Evolutionary conservation across 371 early-diverging fungal genomes (phyloP), one percentile per base, ranked within the genome.

Genomic region (Blastocladiella emersonii): DNA sequence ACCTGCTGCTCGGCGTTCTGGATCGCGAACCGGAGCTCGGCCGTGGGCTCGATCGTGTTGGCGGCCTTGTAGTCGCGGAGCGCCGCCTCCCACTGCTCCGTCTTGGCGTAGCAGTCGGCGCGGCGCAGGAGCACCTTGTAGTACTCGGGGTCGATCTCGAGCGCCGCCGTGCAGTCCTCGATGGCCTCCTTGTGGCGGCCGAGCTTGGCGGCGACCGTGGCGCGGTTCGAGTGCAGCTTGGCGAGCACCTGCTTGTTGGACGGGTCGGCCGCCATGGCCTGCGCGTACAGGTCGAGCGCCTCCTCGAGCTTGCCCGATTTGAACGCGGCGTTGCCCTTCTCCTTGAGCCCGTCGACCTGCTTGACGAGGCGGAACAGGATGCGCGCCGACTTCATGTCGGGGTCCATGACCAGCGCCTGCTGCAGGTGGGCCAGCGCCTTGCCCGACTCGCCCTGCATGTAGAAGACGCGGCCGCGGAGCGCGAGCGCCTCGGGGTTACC

Each of bases 31-130:
- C 78, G 77, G 62, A 89, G 78, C 65, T 88, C 88, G 64, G 90
- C 86, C 41, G 74, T 70, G 44, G 83, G 78, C 63, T 89, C 86
- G 30, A 83, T 64, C 55, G 82, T 78, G 35, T 78, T 66, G 21
- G 85, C 80, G 17, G 74, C 66, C 43, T 77, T 80, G 70, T 88
- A 87, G 69, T 90, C 91, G 36, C 84, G 77, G 0, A 87, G 78
- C 0, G 91, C 89, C 48, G 90, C 89, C 64, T 88, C 87, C 63
- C 83, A 90, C 63, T 80, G 72, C 63, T 90, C 87, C 21, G 80
- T 70, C 73, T 90, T 90, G 71, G 80, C 78, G 63, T 81, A 78
- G 59, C 85, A 78, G 62, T 86, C 87, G 0, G 92, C 91, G 65
- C 90, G 82, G 61, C 90, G 79, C 60, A 87, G 84, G 64, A 85